These are phyloP conservation scores for Zoysia japonica DNA, from an alignment of 176 grass and related monocot genomes.

Conservation along the genomic window DNA sequence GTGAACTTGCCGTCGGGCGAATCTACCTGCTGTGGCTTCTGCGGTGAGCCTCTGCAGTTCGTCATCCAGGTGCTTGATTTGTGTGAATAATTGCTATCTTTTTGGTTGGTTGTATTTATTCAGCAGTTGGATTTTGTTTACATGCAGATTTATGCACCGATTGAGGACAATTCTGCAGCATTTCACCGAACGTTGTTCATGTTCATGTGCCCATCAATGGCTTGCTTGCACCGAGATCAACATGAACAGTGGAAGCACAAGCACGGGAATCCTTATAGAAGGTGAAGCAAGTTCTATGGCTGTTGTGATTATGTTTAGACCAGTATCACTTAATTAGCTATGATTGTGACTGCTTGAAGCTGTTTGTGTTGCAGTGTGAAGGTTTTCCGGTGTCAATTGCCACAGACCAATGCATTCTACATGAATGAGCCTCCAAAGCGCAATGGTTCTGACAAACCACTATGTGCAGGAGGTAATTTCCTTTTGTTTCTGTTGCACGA, in stretches of 20 bases:
- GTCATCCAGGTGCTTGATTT: slow-evolving; percentile 66
- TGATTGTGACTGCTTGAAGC: slow-evolving; percentile 33
- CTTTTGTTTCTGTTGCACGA: background rate
- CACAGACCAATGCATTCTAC: slow-evolving; percentile 76
- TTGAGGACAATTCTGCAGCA: slow-evolving; percentile 48
- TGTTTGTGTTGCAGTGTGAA: slow-evolving; percentile 59
- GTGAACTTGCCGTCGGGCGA: slow-evolving; percentile 64
- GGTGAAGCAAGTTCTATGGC: slow-evolving; percentile 41
- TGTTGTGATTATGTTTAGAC: background rate
- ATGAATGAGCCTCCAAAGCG: slow-evolving; percentile 54
- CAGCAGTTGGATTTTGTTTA: background rate
- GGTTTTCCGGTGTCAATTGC: slow-evolving; percentile 86
- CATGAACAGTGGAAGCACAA: slow-evolving; percentile 81
- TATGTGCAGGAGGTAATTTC: slow-evolving; percentile 68
- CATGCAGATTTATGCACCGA: slow-evolving; percentile 71
- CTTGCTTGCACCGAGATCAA: slow-evolving; percentile 81
- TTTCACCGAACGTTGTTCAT: slow-evolving; percentile 81
- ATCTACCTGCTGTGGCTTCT: slow-evolving; percentile 62
- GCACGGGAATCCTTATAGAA: slow-evolving; percentile 62
- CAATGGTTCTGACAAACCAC: slow-evolving; percentile 61
- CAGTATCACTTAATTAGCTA: slow-evolving; percentile 11
- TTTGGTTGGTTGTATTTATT: background rate
- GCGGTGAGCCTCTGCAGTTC: slow-evolving; percentile 76
- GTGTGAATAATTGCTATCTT: slow-evolving; percentile 5
- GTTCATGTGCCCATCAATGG: slow-evolving; percentile 89